Evolutionary conservation across 192 early-diverging fungal species (phyloP), one percentile per base, ranked within the genome.

Genomic region (Coemansia furcata): DNA sequence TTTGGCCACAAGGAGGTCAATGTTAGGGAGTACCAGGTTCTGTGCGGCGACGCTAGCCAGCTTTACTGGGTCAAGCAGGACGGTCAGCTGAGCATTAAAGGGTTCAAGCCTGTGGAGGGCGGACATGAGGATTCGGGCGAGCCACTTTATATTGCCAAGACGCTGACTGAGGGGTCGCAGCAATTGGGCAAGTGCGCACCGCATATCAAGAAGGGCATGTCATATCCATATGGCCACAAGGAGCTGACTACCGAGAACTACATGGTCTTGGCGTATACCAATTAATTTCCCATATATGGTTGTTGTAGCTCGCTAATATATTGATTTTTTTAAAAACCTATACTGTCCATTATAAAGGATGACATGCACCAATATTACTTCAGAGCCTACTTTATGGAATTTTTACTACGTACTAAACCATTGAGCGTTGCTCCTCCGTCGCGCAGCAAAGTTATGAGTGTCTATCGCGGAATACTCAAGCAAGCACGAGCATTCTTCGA

Each of bases 21-120:
- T 14, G 64, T 86, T 26, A 33, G 55, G 17, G 77, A 84, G 49
- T 89, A 86, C 71, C 81, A 88, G 69, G 80, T 90, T 5, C 79
- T 90, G 60, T 85, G 86, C 63, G 89, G 89, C 35, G 79, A 81
- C 46, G 84, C 86, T 23, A 84, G 74, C 64, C 76, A 69, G 35
- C 71, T 91, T 42, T 66, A 77, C 17, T 89, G 86, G 83, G 74
- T 89, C 46, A 74, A 77, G 26, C 76, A 82, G 63, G 55, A 74
- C 1, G 85, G 86, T 19, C 14, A 63, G 14, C 61, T 87, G 38
- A 74, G 72, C 36, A 73, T 85, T 42, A 59, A 69, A 26, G 81
- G 76, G 2, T 74, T 73, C 68, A 73, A 62, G 26, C 80, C 68
- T 10, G 68, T 82, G 14, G 64, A 63, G 4, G 84, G 69, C 2